Conservation (phyloP, 306 rosid genomes). For the Cyclanthera cordifolia region DNA sequence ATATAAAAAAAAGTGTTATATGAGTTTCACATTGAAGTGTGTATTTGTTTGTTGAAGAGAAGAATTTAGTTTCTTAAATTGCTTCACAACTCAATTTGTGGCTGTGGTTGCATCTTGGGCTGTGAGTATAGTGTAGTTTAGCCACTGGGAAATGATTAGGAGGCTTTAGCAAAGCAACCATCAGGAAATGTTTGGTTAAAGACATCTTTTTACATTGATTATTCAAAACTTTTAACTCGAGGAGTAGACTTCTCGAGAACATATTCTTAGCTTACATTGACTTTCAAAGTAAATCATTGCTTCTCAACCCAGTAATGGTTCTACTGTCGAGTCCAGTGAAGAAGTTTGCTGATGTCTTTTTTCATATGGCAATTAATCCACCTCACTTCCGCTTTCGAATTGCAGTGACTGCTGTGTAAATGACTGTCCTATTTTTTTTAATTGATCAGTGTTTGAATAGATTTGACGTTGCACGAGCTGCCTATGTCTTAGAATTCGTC, state of each 20-base stretch:
- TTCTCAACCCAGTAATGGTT: too few relatives aligned
- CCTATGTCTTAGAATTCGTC: not conserved
- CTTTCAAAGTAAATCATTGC: too few relatives aligned
- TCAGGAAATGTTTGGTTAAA: too few relatives aligned
- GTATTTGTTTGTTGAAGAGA: not conserved
- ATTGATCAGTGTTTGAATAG: not conserved
- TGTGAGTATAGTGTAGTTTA: not conserved
- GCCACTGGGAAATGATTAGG: not conserved
- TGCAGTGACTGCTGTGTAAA: not conserved
- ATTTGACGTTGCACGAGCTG: not conserved
- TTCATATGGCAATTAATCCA: not conserved
- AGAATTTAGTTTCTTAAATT: too few relatives aligned
- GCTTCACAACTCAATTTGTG: too few relatives aligned
- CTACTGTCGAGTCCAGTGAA: not conserved
- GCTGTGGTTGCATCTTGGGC: not conserved
- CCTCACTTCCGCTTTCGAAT: not conserved
- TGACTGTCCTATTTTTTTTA: not conserved
- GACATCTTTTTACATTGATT: too few relatives aligned
- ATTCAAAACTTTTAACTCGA: too few relatives aligned
- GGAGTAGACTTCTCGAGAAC: too few relatives aligned
- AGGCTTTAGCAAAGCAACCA: too few relatives aligned
- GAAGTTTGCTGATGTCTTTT: not conserved
- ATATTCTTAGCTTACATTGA: too few relatives aligned
- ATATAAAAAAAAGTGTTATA: too few relatives aligned
- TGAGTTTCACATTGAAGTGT: not conserved